phyloP scores from a whole-genome alignment of 1,284 basidiomycete genomes.

The Ustilago trichophora region DNA sequence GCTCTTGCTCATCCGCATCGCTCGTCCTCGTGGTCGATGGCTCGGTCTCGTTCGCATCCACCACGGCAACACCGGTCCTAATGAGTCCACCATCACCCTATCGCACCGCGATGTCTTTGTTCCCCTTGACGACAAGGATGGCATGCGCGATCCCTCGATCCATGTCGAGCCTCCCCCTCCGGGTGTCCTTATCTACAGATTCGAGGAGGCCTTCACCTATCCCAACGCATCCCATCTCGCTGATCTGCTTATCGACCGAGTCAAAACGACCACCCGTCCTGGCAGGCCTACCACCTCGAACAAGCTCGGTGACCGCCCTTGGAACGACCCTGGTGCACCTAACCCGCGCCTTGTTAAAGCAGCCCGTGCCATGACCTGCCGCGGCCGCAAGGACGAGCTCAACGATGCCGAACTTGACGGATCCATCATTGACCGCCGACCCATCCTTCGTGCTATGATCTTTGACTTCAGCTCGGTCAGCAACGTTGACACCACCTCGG shows the following conservation, averaged over 20 bases:
- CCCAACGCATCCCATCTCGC: conserved; percentile 87
- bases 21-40: conserved; percentile 90
- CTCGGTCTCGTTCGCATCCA: conserved; percentile 76
- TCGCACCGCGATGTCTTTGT: conserved; percentile 76
- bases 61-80: conserved; percentile 58
- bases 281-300: conserved; percentile 67
- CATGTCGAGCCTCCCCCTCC: conserved; percentile 81
- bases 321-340: conserved; percentile 82
- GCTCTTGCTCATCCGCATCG: conserved; percentile 87
- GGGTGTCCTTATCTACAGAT: conserved; percentile 89
- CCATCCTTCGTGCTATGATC: conserved; percentile 82
- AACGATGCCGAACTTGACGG: conserved; percentile 47
- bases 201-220: conserved; percentile 92
- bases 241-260: conserved; percentile 79
- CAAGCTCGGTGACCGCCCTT: conserved; percentile 76
- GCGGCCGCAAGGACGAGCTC: conserved; percentile 20
- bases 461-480: conserved; percentile 86
- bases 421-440: conserved; percentile 70
- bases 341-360: conserved; percentile 51
- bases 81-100: conserved; percentile 33
- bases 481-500: conserved; percentile 78
- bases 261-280: conserved; percentile 79
- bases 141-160: conserved; percentile 77
- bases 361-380: conserved; percentile 42
- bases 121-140: conserved; percentile 73